Base-by-base conservation (phyloP, 1,139 yeast species). In the Yueomyces sp. region DNA sequence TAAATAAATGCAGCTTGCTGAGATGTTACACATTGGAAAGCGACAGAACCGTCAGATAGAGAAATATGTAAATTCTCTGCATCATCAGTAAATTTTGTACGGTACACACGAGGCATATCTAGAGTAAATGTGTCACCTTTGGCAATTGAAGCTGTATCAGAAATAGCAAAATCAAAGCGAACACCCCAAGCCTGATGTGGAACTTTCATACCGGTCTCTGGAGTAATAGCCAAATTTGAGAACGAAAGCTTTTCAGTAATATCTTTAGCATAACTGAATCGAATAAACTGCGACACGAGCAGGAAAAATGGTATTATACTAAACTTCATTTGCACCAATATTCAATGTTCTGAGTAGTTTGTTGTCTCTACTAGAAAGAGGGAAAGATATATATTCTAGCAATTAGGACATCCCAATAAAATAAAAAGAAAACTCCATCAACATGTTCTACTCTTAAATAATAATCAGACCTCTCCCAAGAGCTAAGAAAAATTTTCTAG, bases 181-280 rank as follows among this genome's bases (percentile, higher is more conserved):
- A 62, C 60, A 8, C 50, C 47, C 68, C 68, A 65, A 32, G 62
- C 60, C 39, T 52, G 48, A 29, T 54, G 51, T 9, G 68, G 68
- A 8, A 38, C 31, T 2, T 12, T 7, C 8, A 27, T 30, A 4
- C 44, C 27, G 11, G 41, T 38, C 33, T 30, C 6, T 25, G 43
- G 35, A 3, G 32, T 12, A 28, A 27, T 38, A 29, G 26, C 36
- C 2, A 41, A 2, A 32, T 37, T 34, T 19, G 43, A 41, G 33
- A 36, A 41, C 11, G 28, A 27, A 19, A 41, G 5, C 4, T 6
- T 29, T 28, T 41, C 31, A 4, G 39, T 9, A n/a, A 41, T 36
- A n/a, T 41, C 38, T 27, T 38, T 39, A n/a, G 39, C 37, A 4
- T 6, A 38, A 19, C 36, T 41, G 27, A 32, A 43, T 29, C 31